These are phyloP conservation scores for Pisolithus microcarpus DNA, from an alignment of 768 basidiomycete genomes.

Conservation along the genomic window DNA sequence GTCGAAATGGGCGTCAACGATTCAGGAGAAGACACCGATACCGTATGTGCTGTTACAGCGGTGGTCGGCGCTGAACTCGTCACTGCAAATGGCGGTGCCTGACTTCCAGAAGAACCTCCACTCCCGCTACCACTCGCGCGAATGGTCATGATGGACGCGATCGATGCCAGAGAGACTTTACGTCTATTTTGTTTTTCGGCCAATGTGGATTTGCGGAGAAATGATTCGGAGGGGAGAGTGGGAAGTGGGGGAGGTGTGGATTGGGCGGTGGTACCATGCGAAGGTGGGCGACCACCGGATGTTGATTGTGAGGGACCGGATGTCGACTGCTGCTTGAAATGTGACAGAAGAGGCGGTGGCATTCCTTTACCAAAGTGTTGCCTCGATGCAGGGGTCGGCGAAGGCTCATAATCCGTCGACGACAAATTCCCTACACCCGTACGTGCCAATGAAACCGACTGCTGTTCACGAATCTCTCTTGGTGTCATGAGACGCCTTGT, in stretches of 20 bases:
- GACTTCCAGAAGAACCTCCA: too few relatives aligned
- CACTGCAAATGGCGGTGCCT: conserved; percentile 36
- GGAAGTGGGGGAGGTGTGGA: conserved; percentile 54
- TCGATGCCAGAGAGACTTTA: conserved; percentile 39
- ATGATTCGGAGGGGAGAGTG: conserved; percentile 51
- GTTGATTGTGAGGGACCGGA: too few relatives aligned
- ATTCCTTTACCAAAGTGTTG: conserved; percentile 9
- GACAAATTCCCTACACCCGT: conserved; percentile 23
- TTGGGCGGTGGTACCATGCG: too few relatives aligned
- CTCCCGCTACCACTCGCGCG: conserved; percentile 24
- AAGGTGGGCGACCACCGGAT: too few relatives aligned
- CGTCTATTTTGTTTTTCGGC: conserved; percentile 28
- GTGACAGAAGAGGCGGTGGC: neutral
- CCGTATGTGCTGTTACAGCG: conserved; percentile 59
- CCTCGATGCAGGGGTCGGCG: conserved; percentile 39
- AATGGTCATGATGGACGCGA: conserved; percentile 38
- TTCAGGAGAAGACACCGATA: conserved; percentile 33
- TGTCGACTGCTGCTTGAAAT: conserved; percentile 7
- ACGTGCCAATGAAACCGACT: conserved; percentile 9
- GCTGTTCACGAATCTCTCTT: conserved; percentile 47
- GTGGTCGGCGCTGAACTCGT: conserved; percentile 58
- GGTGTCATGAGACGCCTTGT: conserved; percentile 52
- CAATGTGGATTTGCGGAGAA: conserved; percentile 19
- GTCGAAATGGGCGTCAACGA: conserved; percentile 26
- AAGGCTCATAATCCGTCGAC: conserved; percentile 34